phyloP scores from a whole-genome alignment of 225 moss, liverwort and hornwort genomes.

The Physcomitrium patens region DNA sequence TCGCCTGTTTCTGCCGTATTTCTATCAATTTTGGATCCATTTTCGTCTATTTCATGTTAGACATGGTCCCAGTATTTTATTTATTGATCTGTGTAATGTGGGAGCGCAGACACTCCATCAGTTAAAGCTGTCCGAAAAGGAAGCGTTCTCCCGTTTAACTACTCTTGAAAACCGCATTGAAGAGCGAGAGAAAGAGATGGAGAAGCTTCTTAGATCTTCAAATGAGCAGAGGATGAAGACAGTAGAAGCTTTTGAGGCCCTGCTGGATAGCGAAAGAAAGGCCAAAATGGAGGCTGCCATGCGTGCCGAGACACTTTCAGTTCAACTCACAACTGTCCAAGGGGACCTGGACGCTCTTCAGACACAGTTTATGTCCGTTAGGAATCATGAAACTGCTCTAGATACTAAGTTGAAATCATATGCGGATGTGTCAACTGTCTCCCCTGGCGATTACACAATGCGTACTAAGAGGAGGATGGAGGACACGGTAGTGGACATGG shows the following conservation, averaged over 20 bases:
- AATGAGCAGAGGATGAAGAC: slow-evolving; percentile 81
- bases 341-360: slow-evolving; percentile 70
- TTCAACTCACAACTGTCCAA: slow-evolving; percentile 73
- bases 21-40: not conserved
- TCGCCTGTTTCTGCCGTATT: not conserved
- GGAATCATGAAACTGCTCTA: slow-evolving; percentile 78
- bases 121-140: slow-evolving; percentile 46
- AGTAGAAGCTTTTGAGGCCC: slow-evolving; percentile 72
- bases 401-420: slow-evolving; percentile 69
- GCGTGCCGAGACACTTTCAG: slow-evolving; percentile 75
- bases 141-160: slow-evolving; percentile 54
- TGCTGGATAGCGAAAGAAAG: slow-evolving; percentile 73
- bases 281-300: slow-evolving; percentile 73
- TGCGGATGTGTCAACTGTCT: slow-evolving; percentile 47
- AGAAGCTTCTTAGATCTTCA: slow-evolving; percentile 60
- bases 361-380: slow-evolving; percentile 64
- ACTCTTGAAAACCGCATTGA: slow-evolving; percentile 71
- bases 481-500: slow-evolving; percentile 19
- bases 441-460: slow-evolving; percentile 51
- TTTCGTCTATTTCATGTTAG: not conserved
- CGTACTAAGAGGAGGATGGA: slow-evolving; percentile 67
- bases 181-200: slow-evolving; percentile 82
- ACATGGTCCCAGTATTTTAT: not conserved
- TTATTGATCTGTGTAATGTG: slow-evolving; percentile 3
- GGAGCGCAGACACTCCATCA: slow-evolving; percentile 53